Evolutionary conservation across 495 filamentous ascomycete species (phyloP), one percentile per base, ranked within the genome.

Genomic region (Parathielavia hyrcaniae): DNA sequence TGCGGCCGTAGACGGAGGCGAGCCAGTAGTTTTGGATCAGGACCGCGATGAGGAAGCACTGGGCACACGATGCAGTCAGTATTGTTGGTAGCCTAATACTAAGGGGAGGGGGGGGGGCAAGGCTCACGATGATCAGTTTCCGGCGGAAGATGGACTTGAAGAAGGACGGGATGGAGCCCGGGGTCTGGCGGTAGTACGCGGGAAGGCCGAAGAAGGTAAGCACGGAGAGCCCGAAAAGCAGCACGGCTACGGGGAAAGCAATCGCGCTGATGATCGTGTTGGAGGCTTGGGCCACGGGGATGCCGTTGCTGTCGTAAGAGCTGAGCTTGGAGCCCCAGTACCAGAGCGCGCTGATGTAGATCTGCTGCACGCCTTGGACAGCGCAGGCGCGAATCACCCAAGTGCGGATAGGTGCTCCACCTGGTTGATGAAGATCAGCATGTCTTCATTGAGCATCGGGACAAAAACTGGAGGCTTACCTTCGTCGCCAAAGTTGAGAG

Each of bases 21-120:
- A 86, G 77, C 67, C 72, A 85, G 73, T 79, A 85, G 62, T 87
- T 87, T 69, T 86, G 84, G 38, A 86, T 72, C 55, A 86, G 61
- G 57, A 86, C 80, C 35, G 76, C 69, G 61, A 84, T 64, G 69
- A 84, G 75, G 69, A 80, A 80, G 77, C 78, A 81, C 32, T 82
- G 67, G 4, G n/a, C n/a, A 48, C 45, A 50, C 7, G 6, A 10
- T 14, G 41, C 17, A 44, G 60, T 40, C 12, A 50, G 35, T 26
- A 43, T 57, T 20, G 38, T 0, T 41, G 38, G 38, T 12, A 41
- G n/a, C 5, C 12, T 22, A 44, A n/a, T 30, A 6, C 6, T 6
- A 6, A 39, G n/a, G 30, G 1, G 17, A 26, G 13, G 36, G 6
- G 6, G 38, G 14, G 6, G 26, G 3, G 26, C 26, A 23, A 13